Conservation (phyloP, 2,329 filamentous ascomycete species). For the Pseudogymnoascus sp. region DNA sequence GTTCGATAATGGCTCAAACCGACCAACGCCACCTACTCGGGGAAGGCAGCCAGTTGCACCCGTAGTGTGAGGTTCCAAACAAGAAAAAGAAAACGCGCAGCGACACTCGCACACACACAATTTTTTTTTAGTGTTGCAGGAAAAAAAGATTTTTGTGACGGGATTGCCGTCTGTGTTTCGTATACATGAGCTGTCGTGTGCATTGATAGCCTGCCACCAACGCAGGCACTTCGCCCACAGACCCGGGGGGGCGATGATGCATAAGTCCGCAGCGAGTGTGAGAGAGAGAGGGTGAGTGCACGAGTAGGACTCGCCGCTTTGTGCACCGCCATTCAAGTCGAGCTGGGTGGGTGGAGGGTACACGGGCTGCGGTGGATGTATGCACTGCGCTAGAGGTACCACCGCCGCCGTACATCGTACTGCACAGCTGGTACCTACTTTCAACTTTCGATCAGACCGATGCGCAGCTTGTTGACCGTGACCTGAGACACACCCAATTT, state of each 20-base stretch:
- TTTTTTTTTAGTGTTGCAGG: not conserved
- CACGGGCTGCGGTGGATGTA: constrained; percentile 6
- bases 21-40: not conserved
- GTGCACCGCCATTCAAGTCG: not conserved
- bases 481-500: constrained; percentile 3
- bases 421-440: not conserved
- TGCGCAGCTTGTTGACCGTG: not conserved
- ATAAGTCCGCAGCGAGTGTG: not conserved
- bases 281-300: not conserved
- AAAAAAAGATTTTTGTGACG: not conserved
- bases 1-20: not conserved
- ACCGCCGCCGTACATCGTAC: not conserved
- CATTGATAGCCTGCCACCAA: not conserved
- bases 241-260: constrained; percentile 4
- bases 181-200: constrained; percentile 9
- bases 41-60: not conserved
- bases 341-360: not conserved
- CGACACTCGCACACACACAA: not conserved
- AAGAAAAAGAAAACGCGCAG: not conserved
- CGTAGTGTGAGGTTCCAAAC: not conserved
- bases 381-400: constrained; percentile 2
- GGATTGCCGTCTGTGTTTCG: constrained; percentile 4
- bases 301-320: constrained; percentile 6
- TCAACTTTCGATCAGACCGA: not conserved
- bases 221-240: constrained; percentile 7